Evolutionary conservation across 306 rosid species (phyloP).

Genomic region (Amphicarpaea edgeworthii): DNA sequence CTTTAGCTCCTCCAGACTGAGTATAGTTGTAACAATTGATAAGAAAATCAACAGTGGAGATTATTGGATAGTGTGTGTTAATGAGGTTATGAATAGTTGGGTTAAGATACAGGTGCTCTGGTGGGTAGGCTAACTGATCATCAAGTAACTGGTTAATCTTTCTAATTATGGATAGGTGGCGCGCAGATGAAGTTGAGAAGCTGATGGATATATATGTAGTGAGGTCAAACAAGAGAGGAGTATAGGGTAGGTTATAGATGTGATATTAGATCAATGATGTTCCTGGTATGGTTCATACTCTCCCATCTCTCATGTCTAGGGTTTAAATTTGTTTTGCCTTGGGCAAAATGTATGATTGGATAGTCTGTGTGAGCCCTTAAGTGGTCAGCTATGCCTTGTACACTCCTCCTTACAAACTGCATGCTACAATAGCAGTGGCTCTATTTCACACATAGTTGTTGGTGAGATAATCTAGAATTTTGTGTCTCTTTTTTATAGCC

Average conservation of each 20-base stretch:
- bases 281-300: not conserved
- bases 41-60: not conserved
- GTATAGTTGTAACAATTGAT: not conserved
- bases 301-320: not conserved
- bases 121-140: not conserved
- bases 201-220: not conserved
- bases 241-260: not conserved
- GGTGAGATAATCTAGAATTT: not conserved
- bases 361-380: too few relatives aligned
- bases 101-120: not conserved
- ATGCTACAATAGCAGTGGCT: not conserved
- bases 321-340: too few relatives aligned
- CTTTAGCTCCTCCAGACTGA: not conserved
- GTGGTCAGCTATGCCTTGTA: too few relatives aligned
- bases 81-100: not conserved
- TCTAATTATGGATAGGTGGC: not conserved
- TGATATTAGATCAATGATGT: too few relatives aligned
- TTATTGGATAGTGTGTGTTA: not conserved
- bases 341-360: too few relatives aligned
- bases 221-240: not conserved
- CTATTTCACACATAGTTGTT: not conserved
- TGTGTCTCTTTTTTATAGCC: not conserved
- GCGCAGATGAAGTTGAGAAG: not conserved
- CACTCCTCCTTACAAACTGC: not conserved
- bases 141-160: not conserved